These are phyloP conservation scores for Malus asiatica DNA, from an alignment of 306 rosid genomes.

Conservation along the genomic window DNA sequence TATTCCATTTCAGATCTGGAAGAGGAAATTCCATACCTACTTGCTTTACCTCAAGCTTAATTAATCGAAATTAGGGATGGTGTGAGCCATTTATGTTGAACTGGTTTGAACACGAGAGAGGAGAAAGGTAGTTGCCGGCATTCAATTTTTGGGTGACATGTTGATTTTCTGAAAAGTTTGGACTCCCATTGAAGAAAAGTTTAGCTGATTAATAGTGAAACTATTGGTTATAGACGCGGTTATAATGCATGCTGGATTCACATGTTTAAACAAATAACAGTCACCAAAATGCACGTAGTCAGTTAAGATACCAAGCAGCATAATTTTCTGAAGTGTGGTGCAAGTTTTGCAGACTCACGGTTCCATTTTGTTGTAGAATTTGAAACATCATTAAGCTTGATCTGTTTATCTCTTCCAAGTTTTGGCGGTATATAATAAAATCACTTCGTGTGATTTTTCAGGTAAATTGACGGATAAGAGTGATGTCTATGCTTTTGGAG, in stretches of 20 bases:
- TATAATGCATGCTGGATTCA: background rate
- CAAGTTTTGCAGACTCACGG: too few species aligned
- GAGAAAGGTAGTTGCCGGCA: background rate
- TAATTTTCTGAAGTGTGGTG: background rate
- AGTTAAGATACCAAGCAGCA: background rate
- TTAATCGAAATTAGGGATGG: background rate
- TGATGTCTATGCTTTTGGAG: conserved; percentile 90
- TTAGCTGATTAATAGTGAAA: background rate
- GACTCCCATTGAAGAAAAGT: background rate
- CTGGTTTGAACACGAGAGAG: background rate
- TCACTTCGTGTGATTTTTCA: conserved; percentile 11
- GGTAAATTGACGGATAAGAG: conserved; percentile 93
- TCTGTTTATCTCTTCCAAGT: background rate
- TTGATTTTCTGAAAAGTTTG: background rate
- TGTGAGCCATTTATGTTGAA: background rate
- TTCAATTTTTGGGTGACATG: background rate
- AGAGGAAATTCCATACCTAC: background rate
- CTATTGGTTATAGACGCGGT: background rate
- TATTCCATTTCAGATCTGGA: conserved; percentile 9
- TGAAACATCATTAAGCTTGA: background rate
- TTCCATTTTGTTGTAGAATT: too few species aligned
- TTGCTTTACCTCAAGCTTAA: background rate
- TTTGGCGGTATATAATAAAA: background rate
- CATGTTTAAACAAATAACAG: background rate
- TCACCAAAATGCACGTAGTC: background rate